These are phyloP conservation scores for Funneliformis mosseae DNA, from an alignment of 192 early-diverging fungal genomes.

Conservation along the genomic window DNA sequence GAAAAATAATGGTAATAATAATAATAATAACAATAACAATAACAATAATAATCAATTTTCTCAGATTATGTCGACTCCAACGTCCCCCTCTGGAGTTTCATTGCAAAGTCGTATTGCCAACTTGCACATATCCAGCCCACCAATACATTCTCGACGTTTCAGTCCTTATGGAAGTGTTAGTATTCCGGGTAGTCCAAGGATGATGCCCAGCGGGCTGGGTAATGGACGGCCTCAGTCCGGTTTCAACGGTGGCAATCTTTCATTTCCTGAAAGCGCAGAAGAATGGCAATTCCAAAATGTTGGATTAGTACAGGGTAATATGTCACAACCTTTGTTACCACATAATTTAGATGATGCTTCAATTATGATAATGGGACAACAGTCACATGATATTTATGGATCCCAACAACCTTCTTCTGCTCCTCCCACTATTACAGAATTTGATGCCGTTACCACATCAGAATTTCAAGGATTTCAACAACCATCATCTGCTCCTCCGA, in stretches of 20 bases:
- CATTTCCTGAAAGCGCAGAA: constrained; percentile 2
- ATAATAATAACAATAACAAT: constrained; percentile 9
- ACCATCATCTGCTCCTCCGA: constrained; percentile 25
- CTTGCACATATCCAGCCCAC: constrained; percentile 46
- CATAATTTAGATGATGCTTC: constrained; percentile 3
- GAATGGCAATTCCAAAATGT: constrained; percentile 26
- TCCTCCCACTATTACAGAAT: constrained; percentile 36
- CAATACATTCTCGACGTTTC: constrained; percentile 33
- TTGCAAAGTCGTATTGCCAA: constrained; percentile 44
- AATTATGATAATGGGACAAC: constrained; percentile 18
- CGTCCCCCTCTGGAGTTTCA: constrained; percentile 33
- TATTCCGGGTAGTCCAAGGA: constrained; percentile 38
- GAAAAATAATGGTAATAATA: constrained; percentile 10
- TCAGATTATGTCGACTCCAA: constrained; percentile 33
- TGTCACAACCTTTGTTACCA: background rate
- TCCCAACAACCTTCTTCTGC: constrained; percentile 35
- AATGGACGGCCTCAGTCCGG: constrained; percentile 28
- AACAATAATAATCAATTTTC: constrained; percentile 19
- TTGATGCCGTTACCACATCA: constrained; percentile 30
- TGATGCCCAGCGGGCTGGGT: constrained; percentile 29
- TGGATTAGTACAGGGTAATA: background rate
- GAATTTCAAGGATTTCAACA: constrained; percentile 32
- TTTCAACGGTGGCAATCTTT: constrained; percentile 21
- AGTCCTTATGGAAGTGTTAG: constrained; percentile 37
- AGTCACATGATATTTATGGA: constrained; percentile 8